Evolutionary conservation across 2,329 filamentous ascomycete species (phyloP).

Genomic region (Neonectria punicea): DNA sequence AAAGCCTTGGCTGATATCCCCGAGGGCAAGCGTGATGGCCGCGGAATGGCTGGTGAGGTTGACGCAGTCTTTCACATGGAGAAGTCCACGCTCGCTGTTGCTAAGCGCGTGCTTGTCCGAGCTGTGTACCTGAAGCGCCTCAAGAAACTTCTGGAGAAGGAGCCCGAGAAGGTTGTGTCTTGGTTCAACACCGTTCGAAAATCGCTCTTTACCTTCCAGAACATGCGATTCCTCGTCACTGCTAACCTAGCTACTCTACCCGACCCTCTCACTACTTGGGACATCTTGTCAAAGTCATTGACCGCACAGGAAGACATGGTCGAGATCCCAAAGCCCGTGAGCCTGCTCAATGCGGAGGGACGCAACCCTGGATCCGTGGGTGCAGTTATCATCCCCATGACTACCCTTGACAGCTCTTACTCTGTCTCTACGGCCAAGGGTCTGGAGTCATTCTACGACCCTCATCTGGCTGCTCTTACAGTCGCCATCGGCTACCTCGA

Average conservation of each 20-base stretch:
- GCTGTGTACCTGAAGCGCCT: slow-evolving; percentile 88
- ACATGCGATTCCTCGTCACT: slow-evolving; percentile 86
- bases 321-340: slow-evolving; percentile 75
- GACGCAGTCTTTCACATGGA: slow-evolving; percentile 84
- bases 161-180: slow-evolving; percentile 78
- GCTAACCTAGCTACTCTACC: slow-evolving; percentile 80
- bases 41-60: slow-evolving; percentile 71
- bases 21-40: slow-evolving; percentile 88
- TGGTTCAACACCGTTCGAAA: slow-evolving; percentile 82
- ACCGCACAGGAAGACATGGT: slow-evolving; percentile 63
- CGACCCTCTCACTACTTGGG: slow-evolving; percentile 84
- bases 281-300: slow-evolving; percentile 56
- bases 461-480: slow-evolving; percentile 82
- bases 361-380: slow-evolving; percentile 77
- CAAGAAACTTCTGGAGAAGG: slow-evolving; percentile 80
- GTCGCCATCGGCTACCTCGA: slow-evolving; percentile 93
- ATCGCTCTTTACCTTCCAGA: slow-evolving; percentile 82
- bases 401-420: slow-evolving; percentile 92
- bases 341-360: slow-evolving; percentile 80
- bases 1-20: slow-evolving; percentile 93
- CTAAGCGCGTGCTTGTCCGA: slow-evolving; percentile 85
- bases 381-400: slow-evolving; percentile 87
- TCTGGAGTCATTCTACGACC: slow-evolving; percentile 78
- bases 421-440: slow-evolving; percentile 80
- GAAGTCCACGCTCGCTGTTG: slow-evolving; percentile 79